These are phyloP conservation scores for Blastobotrys niveus DNA, from an alignment of 1,139 yeast species.

Conservation along the genomic window DNA sequence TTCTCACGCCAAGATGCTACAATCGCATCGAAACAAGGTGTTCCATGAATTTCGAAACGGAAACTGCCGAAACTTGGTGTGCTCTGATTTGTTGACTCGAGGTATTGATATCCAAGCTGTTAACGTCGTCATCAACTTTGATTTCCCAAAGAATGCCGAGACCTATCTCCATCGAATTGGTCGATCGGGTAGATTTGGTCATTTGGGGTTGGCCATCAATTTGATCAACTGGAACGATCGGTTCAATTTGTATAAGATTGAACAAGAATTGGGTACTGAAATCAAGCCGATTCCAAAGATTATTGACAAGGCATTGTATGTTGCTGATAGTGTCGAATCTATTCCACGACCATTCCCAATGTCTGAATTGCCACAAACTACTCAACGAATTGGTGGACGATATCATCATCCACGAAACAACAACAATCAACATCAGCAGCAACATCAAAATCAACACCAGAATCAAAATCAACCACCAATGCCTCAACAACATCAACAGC, in stretches of 20 bases:
- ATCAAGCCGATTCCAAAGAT: slow-evolving; percentile 92
- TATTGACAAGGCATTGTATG: slow-evolving; percentile 84
- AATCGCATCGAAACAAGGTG: slow-evolving; percentile 93
- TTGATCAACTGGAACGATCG: slow-evolving; percentile 96
- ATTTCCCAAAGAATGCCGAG: slow-evolving; percentile 97
- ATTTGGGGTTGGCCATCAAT: slow-evolving; percentile 94
- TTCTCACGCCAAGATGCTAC: slow-evolving; percentile 97
- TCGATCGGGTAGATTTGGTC: slow-evolving; percentile 99
- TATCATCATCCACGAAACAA: slow-evolving; percentile 19
- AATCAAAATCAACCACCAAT: slow-evolving; percentile 16
- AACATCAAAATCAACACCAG: slow-evolving; percentile 25
- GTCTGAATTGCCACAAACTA: slow-evolving; percentile 51
- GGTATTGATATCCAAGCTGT: slow-evolving; percentile 99
- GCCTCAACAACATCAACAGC: slow-evolving; percentile 22
- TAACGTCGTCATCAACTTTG: slow-evolving; percentile 94
- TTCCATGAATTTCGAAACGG: slow-evolving; percentile 99
- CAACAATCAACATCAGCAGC: slow-evolving; percentile 22
- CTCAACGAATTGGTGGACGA: slow-evolving; percentile 26
- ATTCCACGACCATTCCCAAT: slow-evolving; percentile 88
- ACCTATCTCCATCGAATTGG: slow-evolving; percentile 98
- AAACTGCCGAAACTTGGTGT: slow-evolving; percentile 91
- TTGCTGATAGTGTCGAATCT: slow-evolving; percentile 68
- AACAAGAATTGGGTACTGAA: slow-evolving; percentile 96
- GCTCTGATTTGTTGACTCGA: slow-evolving; percentile 94
- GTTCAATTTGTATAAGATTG: slow-evolving; percentile 87